Evolutionary conservation across 495 filamentous ascomycete species (phyloP), one percentile per base, ranked within the genome.

Genomic region (Hypoxylon subgilvum): DNA sequence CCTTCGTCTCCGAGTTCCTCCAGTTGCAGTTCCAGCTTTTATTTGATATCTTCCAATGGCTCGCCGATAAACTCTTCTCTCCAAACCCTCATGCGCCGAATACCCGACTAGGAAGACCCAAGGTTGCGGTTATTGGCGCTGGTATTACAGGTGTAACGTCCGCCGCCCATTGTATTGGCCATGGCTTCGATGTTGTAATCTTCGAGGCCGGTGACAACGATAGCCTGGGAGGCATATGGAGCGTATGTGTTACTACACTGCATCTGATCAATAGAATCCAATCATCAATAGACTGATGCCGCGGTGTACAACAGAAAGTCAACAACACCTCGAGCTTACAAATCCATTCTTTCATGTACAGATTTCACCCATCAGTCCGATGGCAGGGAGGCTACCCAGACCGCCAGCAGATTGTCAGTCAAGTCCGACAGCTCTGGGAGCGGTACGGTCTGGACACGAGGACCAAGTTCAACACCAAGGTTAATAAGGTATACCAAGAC

Each of bases 331-430:
- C 88, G 1, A 80, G 86, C 34, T 81, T 94, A 0, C 90, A 94
- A 60, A 90, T 94, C 30, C 88, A 94, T 68, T 89, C 86, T 34
- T 72, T 92, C 52, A 92, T 94, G 90, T 94, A 92, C 71, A 84
- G 91, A 23, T 96, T 94, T 70, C 89, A 92, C 53, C 91, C 90
- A 0, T 89, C 87, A 0, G 82, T 95, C 2, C 75, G 77, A 43
- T 94, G 88, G 82, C 73, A 78, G n/a, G 72, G 73, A 10, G 87
- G 88, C 35, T 94, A 95, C 66, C 91, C 91, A 0, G 79, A 86
- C 40, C 84, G 88, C 27, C 69, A 85, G 51, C 83, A 89, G 58
- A 92, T 95, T 57, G 76, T 90, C 25, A 77, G 79, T 12, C 83
- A 90, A 64, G 86, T 94, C 22, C 76, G 79, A 16, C 69, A 86